These are phyloP conservation scores for Clarireedia homoeocarpa DNA, from an alignment of 2,329 filamentous ascomycete species.

Conservation along the genomic window DNA sequence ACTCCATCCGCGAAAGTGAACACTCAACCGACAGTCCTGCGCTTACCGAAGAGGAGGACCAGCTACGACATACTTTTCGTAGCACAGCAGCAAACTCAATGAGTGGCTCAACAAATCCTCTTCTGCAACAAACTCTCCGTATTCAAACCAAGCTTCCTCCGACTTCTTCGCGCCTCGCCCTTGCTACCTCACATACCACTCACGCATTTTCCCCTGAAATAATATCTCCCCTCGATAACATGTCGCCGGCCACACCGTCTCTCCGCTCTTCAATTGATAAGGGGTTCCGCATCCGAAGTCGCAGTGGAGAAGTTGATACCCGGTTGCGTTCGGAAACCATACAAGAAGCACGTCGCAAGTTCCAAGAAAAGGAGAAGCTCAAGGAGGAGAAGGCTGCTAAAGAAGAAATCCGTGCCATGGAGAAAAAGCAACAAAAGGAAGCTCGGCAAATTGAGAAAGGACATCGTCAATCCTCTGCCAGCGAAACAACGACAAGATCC, in stretches of 20 bases:
- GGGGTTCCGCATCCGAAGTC: constrained; percentile 51
- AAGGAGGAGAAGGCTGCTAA: constrained; percentile 57
- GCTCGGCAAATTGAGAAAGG: constrained; percentile 42
- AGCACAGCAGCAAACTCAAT: constrained; percentile 21
- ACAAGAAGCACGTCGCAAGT: constrained; percentile 53
- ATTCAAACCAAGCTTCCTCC: constrained; percentile 23
- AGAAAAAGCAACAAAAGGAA: constrained; percentile 51
- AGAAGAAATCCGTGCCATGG: constrained; percentile 49
- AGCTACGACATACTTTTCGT: constrained; percentile 18
- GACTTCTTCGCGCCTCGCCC: constrained; percentile 21
- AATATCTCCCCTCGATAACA: constrained; percentile 14
- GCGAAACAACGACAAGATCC: constrained; percentile 33
- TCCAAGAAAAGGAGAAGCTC: constrained; percentile 51
- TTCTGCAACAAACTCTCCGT: constrained; percentile 18
- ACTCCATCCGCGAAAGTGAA: constrained; percentile 45
- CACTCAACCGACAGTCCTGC: constrained; percentile 36
- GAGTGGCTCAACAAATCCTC: constrained; percentile 15
- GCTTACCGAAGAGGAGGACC: constrained; percentile 27
- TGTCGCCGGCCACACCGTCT: constrained; percentile 38
- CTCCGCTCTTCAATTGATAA: constrained; percentile 52
- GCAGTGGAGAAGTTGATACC: constrained; percentile 48
- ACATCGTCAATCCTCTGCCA: constrained; percentile 28
- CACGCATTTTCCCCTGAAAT: constrained; percentile 18
- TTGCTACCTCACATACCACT: constrained; percentile 23
- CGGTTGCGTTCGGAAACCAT: constrained; percentile 48